Evolutionary conservation across 2,329 filamentous ascomycete species (phyloP), one percentile per base, ranked within the genome.

Genomic region (Verticillium zaregamsianum): DNA sequence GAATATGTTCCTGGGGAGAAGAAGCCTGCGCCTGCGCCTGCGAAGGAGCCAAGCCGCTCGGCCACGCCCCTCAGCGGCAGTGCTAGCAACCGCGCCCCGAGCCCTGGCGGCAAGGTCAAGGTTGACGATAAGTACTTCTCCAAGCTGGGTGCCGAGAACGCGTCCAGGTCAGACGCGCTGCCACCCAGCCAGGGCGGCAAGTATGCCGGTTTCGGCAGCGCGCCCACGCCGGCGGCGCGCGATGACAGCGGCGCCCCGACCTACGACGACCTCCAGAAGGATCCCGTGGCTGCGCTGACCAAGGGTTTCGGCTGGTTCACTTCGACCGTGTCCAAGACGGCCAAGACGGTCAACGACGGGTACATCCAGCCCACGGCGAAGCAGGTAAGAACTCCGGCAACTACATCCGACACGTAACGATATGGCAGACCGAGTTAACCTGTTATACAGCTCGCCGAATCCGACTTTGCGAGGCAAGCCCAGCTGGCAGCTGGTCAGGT

Each of bases 291-390:
- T 1, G 93, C 94, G 17, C 76, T 99, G 68, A 92, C 88, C 32
- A 97, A 96, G 77, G 91, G 94, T 0, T 96, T 98, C 70, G 94
- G 94, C 9, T 98, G 95, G 93, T 92, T 98, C 71, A 86, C 92
- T 20, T 90, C 87, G 37, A 93, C 92, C 14, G 92, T 98, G 52
- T 88, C 88, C 31, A 97, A 95, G 82, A 91, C 91, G 66, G 95
- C 93, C 40, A 96, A 96, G 81, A 91, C 87, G 17, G 90, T 97
- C 28, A 96, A 97, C 73, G 90, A 95, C 67, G 87, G 90, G 37
- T 97, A 92, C 77, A 92, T 99, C 60, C 93, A 96, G 77, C 95
- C 95, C 11, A 95, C 93, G 32, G 92, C 95, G 64, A 90, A 92
- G 72, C 91, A 93, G 86, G 90, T 93, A 81, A 64, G 82, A 70